These are phyloP conservation scores for Luzula sylvatica DNA, from an alignment of 176 grass and related monocot genomes.

Conservation along the genomic window DNA sequence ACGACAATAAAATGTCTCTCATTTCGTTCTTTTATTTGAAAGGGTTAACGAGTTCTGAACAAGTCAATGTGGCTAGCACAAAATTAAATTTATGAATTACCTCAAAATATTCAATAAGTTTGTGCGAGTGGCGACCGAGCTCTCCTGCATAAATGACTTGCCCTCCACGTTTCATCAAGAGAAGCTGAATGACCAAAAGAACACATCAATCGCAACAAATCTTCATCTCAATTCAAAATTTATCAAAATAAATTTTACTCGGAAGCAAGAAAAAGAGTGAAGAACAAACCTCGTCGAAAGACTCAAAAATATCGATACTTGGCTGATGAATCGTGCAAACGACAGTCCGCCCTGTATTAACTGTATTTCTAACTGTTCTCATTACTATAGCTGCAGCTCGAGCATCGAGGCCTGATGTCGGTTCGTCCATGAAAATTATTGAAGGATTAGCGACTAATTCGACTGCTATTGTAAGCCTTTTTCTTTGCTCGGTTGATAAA, in stretches of 20 bases:
- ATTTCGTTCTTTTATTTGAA: too few relatives aligned
- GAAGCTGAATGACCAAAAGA: slow-evolving; percentile 44
- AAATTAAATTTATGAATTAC: slow-evolving; percentile 13
- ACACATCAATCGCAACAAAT: background rate
- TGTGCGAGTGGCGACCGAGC: slow-evolving; percentile 63
- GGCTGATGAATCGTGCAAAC: slow-evolving; percentile 97
- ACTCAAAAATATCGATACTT: slow-evolving; percentile 95
- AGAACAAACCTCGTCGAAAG: slow-evolving; percentile 73
- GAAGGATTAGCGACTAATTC: slow-evolving; percentile 89
- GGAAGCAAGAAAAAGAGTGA: background rate
- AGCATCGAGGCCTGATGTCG: slow-evolving; percentile 91
- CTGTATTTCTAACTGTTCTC: slow-evolving; percentile 87
- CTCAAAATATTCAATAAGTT: slow-evolving; percentile 86
- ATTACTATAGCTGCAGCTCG: slow-evolving; percentile 95
- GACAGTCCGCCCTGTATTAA: slow-evolving; percentile 85
- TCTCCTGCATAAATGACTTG: slow-evolving; percentile 75
- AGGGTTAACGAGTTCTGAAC: too few relatives aligned
- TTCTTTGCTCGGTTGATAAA: slow-evolving; percentile 85
- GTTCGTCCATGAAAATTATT: slow-evolving; percentile 95
- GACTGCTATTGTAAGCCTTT: slow-evolving; percentile 78
- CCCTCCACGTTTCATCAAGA: slow-evolving; percentile 81
- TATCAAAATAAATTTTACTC: background rate
- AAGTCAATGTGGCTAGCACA: too few relatives aligned
- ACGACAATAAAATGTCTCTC: too few relatives aligned
- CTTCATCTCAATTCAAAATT: background rate